These are phyloP conservation scores for Fraxinus pennsylvanica DNA, from an alignment of 257 asterid genomes.

Conservation along the genomic window DNA sequence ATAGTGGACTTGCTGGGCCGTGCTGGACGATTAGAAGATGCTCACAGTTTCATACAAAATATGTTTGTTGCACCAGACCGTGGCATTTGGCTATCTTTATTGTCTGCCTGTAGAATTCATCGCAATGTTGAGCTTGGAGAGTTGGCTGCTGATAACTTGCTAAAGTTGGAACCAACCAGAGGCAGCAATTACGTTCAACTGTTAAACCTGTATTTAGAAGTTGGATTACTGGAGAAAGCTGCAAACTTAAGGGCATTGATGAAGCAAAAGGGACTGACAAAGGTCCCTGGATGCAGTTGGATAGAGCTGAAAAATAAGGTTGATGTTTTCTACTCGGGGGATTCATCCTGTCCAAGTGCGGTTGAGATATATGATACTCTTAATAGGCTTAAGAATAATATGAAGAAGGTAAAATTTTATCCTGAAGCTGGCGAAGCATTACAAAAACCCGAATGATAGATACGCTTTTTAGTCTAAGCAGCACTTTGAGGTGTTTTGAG, in stretches of 20 bases:
- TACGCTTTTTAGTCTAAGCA: not conserved
- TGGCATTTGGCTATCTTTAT: slow-evolving; percentile 67
- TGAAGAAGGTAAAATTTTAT: slow-evolving; percentile 38
- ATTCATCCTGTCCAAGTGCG: slow-evolving; percentile 49
- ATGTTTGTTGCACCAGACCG: slow-evolving; percentile 48
- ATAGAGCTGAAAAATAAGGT: slow-evolving; percentile 62
- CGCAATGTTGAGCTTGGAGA: slow-evolving; percentile 64
- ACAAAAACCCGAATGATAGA: slow-evolving; percentile 21
- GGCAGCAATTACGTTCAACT: slow-evolving; percentile 68
- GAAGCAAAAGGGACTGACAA: slow-evolving; percentile 66
- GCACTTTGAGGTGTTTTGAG: not conserved
- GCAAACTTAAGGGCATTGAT: slow-evolving; percentile 61
- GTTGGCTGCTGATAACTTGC: slow-evolving; percentile 62
- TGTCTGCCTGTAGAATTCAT: slow-evolving; percentile 80
- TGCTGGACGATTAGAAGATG: slow-evolving; percentile 57
- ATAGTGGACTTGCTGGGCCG: slow-evolving; percentile 81
- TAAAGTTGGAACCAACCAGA: slow-evolving; percentile 51
- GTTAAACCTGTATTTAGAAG: slow-evolving; percentile 65
- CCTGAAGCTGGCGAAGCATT: slow-evolving; percentile 32
- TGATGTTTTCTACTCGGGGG: slow-evolving; percentile 74
- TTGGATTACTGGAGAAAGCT: slow-evolving; percentile 69
- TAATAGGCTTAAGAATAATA: slow-evolving; percentile 39
- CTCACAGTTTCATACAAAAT: slow-evolving; percentile 51
- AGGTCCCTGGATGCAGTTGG: slow-evolving; percentile 92
- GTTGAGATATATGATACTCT: slow-evolving; percentile 51